Conservation (phyloP, 306 rosid genomes). For the Medicago ruthenica region DNA sequence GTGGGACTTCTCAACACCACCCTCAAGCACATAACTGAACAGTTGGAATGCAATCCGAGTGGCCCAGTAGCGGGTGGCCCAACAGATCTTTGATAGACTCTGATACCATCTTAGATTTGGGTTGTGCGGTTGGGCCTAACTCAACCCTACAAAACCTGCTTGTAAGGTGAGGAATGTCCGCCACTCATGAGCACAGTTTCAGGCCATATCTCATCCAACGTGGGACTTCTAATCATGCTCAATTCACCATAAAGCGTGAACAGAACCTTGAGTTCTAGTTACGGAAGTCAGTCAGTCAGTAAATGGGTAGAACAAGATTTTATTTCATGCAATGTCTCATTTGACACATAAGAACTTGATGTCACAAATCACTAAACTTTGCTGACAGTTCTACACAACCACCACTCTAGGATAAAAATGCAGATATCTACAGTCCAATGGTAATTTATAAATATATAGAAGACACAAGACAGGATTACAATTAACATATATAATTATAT, state of each 20-base stretch:
- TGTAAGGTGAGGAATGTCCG: not conserved
- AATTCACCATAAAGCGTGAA: constrained; percentile 7
- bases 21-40: no score
- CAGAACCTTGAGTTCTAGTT: not conserved
- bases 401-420: not conserved
- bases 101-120: no score
- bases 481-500: constrained; percentile 13
- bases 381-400: constrained; percentile 7
- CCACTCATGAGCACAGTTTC: not conserved
- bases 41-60: no score
- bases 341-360: constrained; percentile 29
- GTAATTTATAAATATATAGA: constrained; percentile 10
- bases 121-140: no score
- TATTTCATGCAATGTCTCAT: constrained; percentile 10
- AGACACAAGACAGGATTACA: constrained; percentile 4
- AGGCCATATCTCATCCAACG: not conserved
- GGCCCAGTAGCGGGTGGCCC: no score
- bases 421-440: constrained; percentile 32
- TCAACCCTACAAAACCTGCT: not conserved
- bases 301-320: constrained; percentile 12
- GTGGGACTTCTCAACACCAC: no score
- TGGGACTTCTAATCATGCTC: not conserved
- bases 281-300: not conserved
- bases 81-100: no score
- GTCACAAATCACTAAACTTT: not conserved